Base-by-base conservation (phyloP, 495 filamentous ascomycete genomes). In the Podospora comata region DNA sequence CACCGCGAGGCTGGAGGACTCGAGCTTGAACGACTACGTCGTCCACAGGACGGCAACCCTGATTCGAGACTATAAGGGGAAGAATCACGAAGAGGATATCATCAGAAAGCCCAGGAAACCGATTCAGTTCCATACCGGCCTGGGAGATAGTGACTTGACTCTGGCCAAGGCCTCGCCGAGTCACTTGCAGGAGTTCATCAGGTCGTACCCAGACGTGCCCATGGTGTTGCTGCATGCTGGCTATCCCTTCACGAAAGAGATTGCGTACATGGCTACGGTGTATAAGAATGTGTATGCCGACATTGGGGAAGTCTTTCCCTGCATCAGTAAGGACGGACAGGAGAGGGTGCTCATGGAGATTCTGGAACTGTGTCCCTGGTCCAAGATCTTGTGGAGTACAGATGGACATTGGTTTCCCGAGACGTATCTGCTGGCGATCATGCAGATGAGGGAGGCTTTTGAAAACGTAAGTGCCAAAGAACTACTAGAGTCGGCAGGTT, bases 241-340 rank as follows among this genome's bases (percentile, higher is more conserved):
- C 0, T 97, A 97, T 74, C 93, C 93, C 0, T 96, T 91, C 73
- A 95, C 90, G 0, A 86, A 86, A 28, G 90, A 96, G 76, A 90
- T 88, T 2, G 93, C 90, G 0, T 96, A 96, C 74, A 83, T 97
- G 59, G 90, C 93, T 6, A 85, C 84, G 0, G 87, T 91, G 3
- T 96, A 94, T 75, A 83, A 86, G 26, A 94, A 96, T 78, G 91
- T 91, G 9, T 96, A 93, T 75, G 85, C 93, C 13, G 93, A 96
- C 71, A 87, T 96, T 64, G 92, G 93, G 0, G 91, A 93, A 75
- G 90, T 96, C 0, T 96, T 96, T 70, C 92, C 92, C 2, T 89
- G 87, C 78, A 77, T 96, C 28, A 95, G 91, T 72, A 85, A 88
- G 63, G 87, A 93, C 57, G 93, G 90, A 0, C 91, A 97, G 76